A percentile compares a stretch with the other conserved stretches of the same genome.
Conservation (phyloP, 2,329 filamentous ascomycete species). For the Penicillium capsulatum region DNA sequence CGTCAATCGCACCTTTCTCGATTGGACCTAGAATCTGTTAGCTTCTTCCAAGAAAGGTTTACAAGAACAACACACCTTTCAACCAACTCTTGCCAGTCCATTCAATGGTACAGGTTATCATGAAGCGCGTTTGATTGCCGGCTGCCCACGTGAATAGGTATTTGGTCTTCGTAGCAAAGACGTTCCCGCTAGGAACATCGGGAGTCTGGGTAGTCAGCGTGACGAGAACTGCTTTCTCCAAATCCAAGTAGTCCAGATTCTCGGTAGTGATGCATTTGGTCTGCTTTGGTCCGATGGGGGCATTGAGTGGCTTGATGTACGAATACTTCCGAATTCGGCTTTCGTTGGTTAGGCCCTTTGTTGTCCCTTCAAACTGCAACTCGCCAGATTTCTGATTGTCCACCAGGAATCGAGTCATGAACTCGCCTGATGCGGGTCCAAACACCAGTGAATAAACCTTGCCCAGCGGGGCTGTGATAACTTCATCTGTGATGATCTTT, state of each 20-base stretch:
- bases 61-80: conserved; percentile 60
- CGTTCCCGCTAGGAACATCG: conserved; percentile 88
- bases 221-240: conserved; percentile 83
- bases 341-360: conserved; percentile 70
- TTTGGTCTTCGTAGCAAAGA: conserved; percentile 87
- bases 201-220: conserved; percentile 81
- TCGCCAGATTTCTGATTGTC: conserved; percentile 86
- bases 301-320: conserved; percentile 87
- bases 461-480: conserved; percentile 80
- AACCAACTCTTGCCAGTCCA: conserved; percentile 99
- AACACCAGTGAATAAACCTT: conserved; percentile 89
- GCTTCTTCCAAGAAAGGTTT: conserved; percentile 6
- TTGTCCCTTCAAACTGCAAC: conserved; percentile 76
- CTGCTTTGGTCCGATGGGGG: conserved; percentile 81
- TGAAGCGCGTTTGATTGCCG: conserved; percentile 75
- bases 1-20: conserved; percentile 90
- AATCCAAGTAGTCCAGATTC: conserved; percentile 75
- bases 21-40: conserved; percentile 67
- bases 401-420: conserved; percentile 81
- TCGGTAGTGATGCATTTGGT: conserved; percentile 92
- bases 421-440: conserved; percentile 70
- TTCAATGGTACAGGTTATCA: conserved; percentile 86
- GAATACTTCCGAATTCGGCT: conserved; percentile 70
- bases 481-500: conserved; percentile 76
- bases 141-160: conserved; percentile 94